These are phyloP conservation scores for Russula abietina DNA, from an alignment of 768 basidiomycete genomes.

Conservation along the genomic window DNA sequence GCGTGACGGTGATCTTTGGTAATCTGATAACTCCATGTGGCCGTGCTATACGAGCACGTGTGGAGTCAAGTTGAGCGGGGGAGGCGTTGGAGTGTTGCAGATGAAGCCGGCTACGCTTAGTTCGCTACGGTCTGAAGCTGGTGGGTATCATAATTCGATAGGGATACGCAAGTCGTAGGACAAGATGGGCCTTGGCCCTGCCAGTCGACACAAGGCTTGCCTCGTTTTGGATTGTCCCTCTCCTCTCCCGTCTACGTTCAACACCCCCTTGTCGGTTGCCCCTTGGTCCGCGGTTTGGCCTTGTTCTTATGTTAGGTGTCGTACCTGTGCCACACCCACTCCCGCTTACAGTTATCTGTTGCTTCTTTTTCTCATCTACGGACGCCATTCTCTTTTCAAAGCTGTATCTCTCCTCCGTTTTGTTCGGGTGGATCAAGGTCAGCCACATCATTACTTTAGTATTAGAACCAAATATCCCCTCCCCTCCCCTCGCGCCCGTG, in stretches of 20 bases:
- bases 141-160: slow-evolving; percentile 36
- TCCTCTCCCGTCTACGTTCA: slow-evolving; percentile 8
- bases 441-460: slow-evolving; percentile 20
- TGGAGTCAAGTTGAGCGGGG: slow-evolving; percentile 43
- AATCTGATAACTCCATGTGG: slow-evolving; percentile 25
- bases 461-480: slow-evolving; percentile 21
- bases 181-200: slow-evolving; percentile 17
- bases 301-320: slow-evolving; percentile 20
- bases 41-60: slow-evolving; percentile 35
- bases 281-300: slow-evolving; percentile 19
- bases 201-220: slow-evolving; percentile 11
- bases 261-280: slow-evolving; percentile 22
- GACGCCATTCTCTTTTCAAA: slow-evolving; percentile 71
- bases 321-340: slow-evolving; percentile 27
- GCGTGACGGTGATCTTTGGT: slow-evolving; percentile 46
- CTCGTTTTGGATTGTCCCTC: slow-evolving; percentile 17
- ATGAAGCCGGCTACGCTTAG: slow-evolving; percentile 29
- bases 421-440: slow-evolving; percentile 1
- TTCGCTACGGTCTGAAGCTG: slow-evolving; percentile 35
- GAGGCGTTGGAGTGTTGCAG: slow-evolving; percentile 36
- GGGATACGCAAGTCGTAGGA: slow-evolving; percentile 30
- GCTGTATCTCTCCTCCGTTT: slow-evolving; percentile 28
- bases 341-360: slow-evolving; percentile 35
- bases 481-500: slow-evolving; percentile 29
- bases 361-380: slow-evolving; percentile 44